Base-by-base conservation (phyloP, 1,284 basidiomycete species). In the Rhodotorula sp. region DNA sequence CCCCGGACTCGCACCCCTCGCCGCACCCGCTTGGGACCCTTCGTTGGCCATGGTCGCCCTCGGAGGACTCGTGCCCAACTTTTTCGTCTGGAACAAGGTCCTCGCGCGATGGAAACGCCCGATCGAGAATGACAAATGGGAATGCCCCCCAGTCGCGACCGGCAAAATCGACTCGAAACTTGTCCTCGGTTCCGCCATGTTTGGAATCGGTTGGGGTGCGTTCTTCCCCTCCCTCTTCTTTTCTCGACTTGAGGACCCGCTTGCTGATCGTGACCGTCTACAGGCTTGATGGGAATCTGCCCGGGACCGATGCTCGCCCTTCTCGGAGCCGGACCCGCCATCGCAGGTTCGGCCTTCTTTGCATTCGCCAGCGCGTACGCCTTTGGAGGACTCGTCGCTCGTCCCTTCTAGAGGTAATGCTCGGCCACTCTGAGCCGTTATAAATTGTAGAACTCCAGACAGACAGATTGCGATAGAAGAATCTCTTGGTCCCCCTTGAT, bases 1-100 rank as follows among this genome's bases (percentile, higher is more conserved):
- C 10, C 61, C 50, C 31, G 28, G 38, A 1, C 59, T 62, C 60
- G 26, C 49, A 16, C 49, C 59, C 23, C 34, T 43, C 47, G 23
- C 31, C 18, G 76, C 77, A 26, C 54, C 54, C 4, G 61, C 65
- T 0, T 84, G 81, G 78, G 84, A 85, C 70, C 84, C 84, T 8
- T 82, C 81, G 0, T 80, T 85, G 10, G 80, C 79, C 8, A 78
- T 84, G 76, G 80, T 85, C 61, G 80, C 84, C 8, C 65, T 84
- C 21, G 81, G 80, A 21, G 84, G 83, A 7, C 81, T 85, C 23
- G 23, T 84, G 1, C 83, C 83, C 8, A 83, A 83, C 67, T 79
- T 79, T 4, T 26, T 83, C 19, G 80, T 81, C 49, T 84, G 78
- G 66, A 43, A 64, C 43, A 3, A 47, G 5, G 21, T 55, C 26